Percentiles rank a stretch among this genome's conserved stretches.
These are phyloP conservation scores for Ziziphus jujuba DNA, from an alignment of 306 rosid genomes.

Conservation along the genomic window DNA sequence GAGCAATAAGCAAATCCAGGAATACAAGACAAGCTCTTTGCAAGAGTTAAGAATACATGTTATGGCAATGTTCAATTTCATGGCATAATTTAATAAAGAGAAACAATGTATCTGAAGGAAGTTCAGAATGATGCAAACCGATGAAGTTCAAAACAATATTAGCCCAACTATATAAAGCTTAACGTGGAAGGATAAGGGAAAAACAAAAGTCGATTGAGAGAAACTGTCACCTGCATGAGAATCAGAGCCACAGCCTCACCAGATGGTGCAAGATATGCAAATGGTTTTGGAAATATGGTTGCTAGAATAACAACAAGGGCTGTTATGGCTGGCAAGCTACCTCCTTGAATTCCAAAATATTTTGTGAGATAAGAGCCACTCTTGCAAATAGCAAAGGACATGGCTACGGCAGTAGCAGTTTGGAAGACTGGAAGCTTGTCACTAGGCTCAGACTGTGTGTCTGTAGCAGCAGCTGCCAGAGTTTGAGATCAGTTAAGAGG, in stretches of 20 bases:
- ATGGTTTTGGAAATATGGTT: conserved; percentile 38
- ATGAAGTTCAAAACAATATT: no score
- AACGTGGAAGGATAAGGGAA: no score
- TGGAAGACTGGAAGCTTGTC: conserved; percentile 39
- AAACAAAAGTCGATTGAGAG: no score
- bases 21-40: neutral
- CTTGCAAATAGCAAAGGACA: conserved; percentile 53
- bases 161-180: no score
- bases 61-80: no score
- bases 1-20: neutral
- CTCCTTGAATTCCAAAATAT: conserved; percentile 44
- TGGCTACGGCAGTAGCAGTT: conserved; percentile 38
- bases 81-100: neutral
- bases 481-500: conserved; percentile 17
- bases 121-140: no score
- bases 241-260: conserved; percentile 54
- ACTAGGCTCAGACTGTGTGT: conserved; percentile 22
- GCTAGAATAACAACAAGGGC: conserved; percentile 44
- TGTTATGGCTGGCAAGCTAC: conserved; percentile 47
- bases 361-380: conserved; percentile 38
- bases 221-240: conserved; percentile 39
- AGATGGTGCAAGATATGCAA: conserved; percentile 47
- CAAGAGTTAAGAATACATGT: neutral
- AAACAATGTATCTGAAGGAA: neutral
- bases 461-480: conserved; percentile 29